Conservation (phyloP, 805 yeast species). For the Spathaspora hagerdaliae region DNA sequence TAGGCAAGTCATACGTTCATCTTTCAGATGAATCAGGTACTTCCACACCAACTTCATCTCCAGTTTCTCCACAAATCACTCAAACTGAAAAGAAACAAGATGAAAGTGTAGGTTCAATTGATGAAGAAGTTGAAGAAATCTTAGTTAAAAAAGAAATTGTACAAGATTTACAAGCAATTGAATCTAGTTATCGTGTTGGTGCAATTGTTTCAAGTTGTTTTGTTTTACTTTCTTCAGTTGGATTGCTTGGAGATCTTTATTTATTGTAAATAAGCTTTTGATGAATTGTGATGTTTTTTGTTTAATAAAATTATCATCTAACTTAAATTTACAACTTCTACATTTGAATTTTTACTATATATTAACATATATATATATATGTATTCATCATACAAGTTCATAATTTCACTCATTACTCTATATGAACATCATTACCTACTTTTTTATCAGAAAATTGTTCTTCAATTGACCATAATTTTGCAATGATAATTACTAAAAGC, state of each 20-base stretch:
- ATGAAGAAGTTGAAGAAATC: constrained; percentile 20
- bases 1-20: constrained; percentile 40
- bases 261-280: constrained; percentile 9
- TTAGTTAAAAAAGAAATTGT: constrained; percentile 29
- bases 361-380: too few species aligned
- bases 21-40: constrained; percentile 33
- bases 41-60: constrained; percentile 26
- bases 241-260: constrained; percentile 52
- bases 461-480: too few species aligned
- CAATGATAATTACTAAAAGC: too few species aligned
- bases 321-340: too few species aligned
- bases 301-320: too few species aligned
- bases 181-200: constrained; percentile 36
- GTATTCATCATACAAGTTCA: too few species aligned
- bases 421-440: too few species aligned
- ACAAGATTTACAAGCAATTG: constrained; percentile 23
- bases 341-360: too few species aligned
- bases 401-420: too few species aligned
- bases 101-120: constrained; percentile 14
- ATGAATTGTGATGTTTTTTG: too few species aligned
- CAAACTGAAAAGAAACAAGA: constrained; percentile 5
- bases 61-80: constrained; percentile 20
- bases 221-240: constrained; percentile 48
- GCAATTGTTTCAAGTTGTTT: constrained; percentile 42
- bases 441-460: too few species aligned